phyloP scores from a whole-genome alignment of 257 asterid genomes.

The Craterostigma plantagineum region DNA sequence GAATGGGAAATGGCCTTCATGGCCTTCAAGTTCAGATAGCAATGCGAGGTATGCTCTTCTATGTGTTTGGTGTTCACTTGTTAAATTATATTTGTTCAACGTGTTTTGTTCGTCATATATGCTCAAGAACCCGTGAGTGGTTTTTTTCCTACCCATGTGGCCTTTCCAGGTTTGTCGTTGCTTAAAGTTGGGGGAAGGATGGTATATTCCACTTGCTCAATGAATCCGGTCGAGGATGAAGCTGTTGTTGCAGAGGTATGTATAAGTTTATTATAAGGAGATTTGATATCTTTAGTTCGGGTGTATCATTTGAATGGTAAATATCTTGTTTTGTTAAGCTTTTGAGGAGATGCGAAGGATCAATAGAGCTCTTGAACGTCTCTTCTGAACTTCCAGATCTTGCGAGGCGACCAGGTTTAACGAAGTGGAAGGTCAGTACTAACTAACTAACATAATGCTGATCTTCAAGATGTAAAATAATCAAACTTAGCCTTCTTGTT shows the following conservation, averaged over 20 bases:
- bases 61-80: no score
- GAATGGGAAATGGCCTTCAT: slow-evolving; percentile 84
- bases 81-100: no score
- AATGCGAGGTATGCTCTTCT: slow-evolving; percentile 49
- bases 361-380: slow-evolving; percentile 75
- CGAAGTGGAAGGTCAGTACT: slow-evolving; percentile 62
- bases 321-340: slow-evolving; percentile 17
- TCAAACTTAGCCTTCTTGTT: no score
- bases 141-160: no score
- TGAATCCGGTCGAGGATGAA: slow-evolving; percentile 95
- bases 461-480: no score
- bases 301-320: no score
- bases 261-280: no score
- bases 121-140: no score
- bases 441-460: no score
- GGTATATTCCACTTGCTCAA: slow-evolving; percentile 97
- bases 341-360: slow-evolving; percentile 67
- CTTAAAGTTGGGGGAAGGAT: slow-evolving; percentile 95
- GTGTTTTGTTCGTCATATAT: no score
- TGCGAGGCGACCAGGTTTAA: slow-evolving; percentile 77
- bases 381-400: slow-evolving; percentile 79
- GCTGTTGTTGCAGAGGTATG: slow-evolving; percentile 60
- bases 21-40: slow-evolving; percentile 94
- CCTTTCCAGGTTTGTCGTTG: slow-evolving; percentile 24
- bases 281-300: no score